These are phyloP conservation scores for Dictyostelium purpureum DNA, from an alignment of 78 protist genomes.

Conservation along the genomic window DNA sequence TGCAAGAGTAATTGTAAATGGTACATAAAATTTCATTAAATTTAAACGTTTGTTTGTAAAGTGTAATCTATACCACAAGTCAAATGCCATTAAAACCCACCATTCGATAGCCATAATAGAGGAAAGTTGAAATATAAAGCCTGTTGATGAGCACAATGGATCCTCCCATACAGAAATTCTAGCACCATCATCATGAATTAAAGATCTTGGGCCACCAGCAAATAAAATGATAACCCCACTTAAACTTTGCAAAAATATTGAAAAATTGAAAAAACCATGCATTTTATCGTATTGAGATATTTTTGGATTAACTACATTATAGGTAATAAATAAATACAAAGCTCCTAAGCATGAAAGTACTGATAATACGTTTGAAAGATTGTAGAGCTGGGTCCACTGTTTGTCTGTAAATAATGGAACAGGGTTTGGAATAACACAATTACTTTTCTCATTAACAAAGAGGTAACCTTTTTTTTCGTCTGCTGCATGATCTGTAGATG, in stretches of 20 bases:
- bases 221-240: constrained; percentile 23
- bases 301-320: constrained; percentile 8
- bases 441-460: not conserved
- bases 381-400: constrained; percentile 19
- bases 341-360: not conserved
- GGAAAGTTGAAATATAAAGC: constrained; percentile 8
- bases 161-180: not conserved
- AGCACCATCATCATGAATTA: not conserved
- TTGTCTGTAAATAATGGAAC: constrained; percentile 15
- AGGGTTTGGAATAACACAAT: constrained; percentile 30
- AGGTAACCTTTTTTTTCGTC: not conserved
- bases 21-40: not conserved
- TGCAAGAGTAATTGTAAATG: not conserved
- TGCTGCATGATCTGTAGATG: not conserved
- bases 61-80: not conserved
- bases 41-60: not conserved
- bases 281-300: constrained; percentile 18
- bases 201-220: not conserved
- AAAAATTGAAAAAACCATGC: not conserved
- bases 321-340: constrained; percentile 16
- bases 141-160: not conserved
- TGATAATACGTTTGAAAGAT: not conserved
- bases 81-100: not conserved
- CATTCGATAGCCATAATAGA: not conserved
- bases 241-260: not conserved